A percentile compares a stretch with the other conserved stretches of the same genome.
Evolutionary conservation across 352 stramenopile genomes (phyloP).

Genomic region (Globisporangium solare): DNA sequence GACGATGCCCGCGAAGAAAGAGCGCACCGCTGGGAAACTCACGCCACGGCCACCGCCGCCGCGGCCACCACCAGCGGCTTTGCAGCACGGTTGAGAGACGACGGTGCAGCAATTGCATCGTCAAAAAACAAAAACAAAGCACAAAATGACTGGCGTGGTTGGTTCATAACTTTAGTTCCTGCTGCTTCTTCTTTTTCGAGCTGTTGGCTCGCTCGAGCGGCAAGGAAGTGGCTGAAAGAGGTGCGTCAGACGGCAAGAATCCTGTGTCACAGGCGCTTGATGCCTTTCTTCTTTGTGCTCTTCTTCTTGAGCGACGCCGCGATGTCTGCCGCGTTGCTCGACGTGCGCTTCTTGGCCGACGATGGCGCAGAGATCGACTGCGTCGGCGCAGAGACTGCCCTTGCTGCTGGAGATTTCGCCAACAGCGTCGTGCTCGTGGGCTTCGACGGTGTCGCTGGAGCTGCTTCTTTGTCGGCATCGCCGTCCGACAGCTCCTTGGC

Average conservation of each 20-base stretch:
- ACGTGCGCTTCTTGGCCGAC: slow-evolving; percentile 42
- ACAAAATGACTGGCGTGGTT: neutral
- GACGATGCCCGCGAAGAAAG: slow-evolving; percentile 12
- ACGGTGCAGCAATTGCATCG: neutral
- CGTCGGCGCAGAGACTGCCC: neutral
- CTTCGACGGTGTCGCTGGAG: slow-evolving; percentile 10
- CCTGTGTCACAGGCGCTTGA: slow-evolving; percentile 47
- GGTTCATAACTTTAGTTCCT: neutral
- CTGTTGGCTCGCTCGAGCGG: no score
- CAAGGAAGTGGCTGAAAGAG: no score
- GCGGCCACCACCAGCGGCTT: neutral
- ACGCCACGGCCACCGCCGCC: slow-evolving; percentile 11
- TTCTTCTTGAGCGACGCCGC: slow-evolving; percentile 56
- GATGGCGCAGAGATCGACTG: slow-evolving; percentile 13
- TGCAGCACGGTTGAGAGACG: neutral
- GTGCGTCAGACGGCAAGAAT: neutral
- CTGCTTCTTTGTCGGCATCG: neutral
- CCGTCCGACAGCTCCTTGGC: slow-evolving; percentile 1
- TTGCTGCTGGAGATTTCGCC: neutral
- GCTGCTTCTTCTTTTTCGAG: neutral
- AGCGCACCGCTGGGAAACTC: neutral
- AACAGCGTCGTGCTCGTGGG: neutral
- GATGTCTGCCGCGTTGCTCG: slow-evolving; percentile 22
- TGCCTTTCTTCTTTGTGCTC: slow-evolving; percentile 59
- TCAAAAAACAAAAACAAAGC: neutral